A percentile compares a stretch with the other conserved stretches of the same genome.
Evolutionary conservation across 2,329 filamentous ascomycete genomes (phyloP).

Genomic region (Emergomyces orientalis): DNA sequence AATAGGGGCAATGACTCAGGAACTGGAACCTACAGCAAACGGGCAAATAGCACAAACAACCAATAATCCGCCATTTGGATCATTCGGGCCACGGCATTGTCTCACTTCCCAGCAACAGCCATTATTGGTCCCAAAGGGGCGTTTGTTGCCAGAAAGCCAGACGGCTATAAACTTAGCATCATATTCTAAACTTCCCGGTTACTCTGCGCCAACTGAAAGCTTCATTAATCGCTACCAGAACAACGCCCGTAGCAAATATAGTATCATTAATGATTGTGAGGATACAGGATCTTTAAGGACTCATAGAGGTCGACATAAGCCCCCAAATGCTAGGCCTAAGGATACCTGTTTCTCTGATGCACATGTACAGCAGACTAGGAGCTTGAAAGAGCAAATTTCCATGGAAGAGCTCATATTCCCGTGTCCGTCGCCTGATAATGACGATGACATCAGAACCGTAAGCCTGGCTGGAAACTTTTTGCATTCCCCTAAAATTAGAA

Average conservation of each 20-base stretch:
- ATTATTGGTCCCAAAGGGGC: neutral
- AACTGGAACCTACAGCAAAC: neutral
- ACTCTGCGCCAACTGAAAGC: neutral
- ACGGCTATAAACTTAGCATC: constrained; percentile 4
- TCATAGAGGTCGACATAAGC: neutral
- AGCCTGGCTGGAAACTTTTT: neutral
- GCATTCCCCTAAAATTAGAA: neutral
- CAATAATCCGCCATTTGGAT: neutral
- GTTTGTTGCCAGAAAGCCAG: neutral
- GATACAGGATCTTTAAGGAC: neutral
- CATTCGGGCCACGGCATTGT: neutral
- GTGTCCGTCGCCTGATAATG: neutral
- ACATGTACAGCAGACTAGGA: neutral
- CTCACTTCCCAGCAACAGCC: neutral
- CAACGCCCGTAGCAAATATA: neutral
- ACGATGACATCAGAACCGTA: neutral
- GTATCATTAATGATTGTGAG: neutral
- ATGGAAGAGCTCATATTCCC: neutral
- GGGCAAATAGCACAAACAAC: neutral
- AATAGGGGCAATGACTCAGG: neutral
- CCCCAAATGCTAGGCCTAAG: neutral
- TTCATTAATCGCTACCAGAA: neutral
- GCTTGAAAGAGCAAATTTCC: neutral
- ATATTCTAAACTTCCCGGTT: neutral
- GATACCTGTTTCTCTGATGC: neutral